Evolutionary conservation across 441 rosid genomes (phyloP).

Genomic region (Arabidopsis lyrata): DNA sequence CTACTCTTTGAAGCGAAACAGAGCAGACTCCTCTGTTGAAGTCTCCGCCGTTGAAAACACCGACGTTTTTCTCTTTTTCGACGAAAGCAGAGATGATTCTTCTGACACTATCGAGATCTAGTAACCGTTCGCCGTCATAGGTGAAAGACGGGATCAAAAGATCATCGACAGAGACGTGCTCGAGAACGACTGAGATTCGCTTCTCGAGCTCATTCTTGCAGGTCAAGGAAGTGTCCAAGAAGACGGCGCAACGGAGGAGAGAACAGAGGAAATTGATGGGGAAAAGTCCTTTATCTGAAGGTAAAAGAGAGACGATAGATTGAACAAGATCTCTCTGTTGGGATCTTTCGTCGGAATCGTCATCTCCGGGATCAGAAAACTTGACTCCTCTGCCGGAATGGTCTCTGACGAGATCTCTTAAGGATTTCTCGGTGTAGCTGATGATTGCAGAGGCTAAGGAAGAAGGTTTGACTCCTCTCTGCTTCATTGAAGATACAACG

Average conservation of each 20-base stretch:
- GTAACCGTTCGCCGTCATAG: constrained; percentile 77
- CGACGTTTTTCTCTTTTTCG: constrained; percentile 81
- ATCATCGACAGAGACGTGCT: constrained; percentile 82
- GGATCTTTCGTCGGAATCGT: constrained; percentile 48
- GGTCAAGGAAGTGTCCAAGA: constrained; percentile 57
- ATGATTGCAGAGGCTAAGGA: constrained; percentile 66
- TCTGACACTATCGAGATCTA: constrained; percentile 85
- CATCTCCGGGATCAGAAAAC: constrained; percentile 40
- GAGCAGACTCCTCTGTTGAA: constrained; percentile 47
- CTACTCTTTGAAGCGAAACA: constrained; percentile 61
- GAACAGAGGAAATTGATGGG: constrained; percentile 83
- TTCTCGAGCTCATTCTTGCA: constrained; percentile 84
- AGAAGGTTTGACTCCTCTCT: constrained; percentile 65
- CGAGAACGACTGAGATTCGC: constrained; percentile 66
- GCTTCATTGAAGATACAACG: constrained; percentile 67
- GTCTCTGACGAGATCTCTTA: constrained; percentile 81
- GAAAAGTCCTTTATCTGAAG: constrained; percentile 73
- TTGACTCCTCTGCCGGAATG: constrained; percentile 70
- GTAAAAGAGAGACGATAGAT: constrained; percentile 69
- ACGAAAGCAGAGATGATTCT: constrained; percentile 67
- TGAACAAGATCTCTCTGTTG: constrained; percentile 69
- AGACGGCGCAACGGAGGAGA: constrained; percentile 82
- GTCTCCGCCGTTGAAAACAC: constrained; percentile 73
- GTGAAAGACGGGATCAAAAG: constrained; percentile 78
- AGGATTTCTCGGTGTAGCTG: constrained; percentile 78